Evolutionary conservation across 148 eudicot genomes (phyloP).

Genomic region (Vaccinium corymbosum): DNA sequence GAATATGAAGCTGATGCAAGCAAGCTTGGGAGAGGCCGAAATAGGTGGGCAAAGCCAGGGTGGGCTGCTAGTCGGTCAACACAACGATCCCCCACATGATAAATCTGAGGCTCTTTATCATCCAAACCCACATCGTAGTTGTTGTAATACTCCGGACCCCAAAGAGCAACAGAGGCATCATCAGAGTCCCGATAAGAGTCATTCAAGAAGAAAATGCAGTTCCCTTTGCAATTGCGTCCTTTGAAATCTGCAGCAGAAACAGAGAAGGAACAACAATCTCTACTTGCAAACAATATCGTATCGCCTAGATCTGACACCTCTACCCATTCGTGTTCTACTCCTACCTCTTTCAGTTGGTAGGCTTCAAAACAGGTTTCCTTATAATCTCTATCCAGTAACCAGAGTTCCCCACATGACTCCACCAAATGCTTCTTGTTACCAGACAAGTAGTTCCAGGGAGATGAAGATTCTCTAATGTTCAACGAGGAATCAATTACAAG

Average conservation of each 20-base stretch:
- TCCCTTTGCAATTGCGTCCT: background rate
- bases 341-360: background rate
- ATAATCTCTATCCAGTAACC: too few relatives aligned
- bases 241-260: background rate
- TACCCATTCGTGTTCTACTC: background rate
- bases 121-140: background rate
- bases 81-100: background rate
- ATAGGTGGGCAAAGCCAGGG: too few relatives aligned
- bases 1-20: background rate
- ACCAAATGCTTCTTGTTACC: background rate
- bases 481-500: background rate
- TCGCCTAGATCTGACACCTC: background rate
- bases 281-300: background rate
- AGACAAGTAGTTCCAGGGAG: background rate
- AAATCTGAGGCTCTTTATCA: background rate
- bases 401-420: background rate
- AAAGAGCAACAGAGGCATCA: background rate
- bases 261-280: background rate
- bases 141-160: too few relatives aligned
- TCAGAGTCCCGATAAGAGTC: background rate
- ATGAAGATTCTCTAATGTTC: background rate
- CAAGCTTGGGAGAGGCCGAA: too few relatives aligned
- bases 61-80: background rate
- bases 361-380: too few relatives aligned
- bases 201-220: background rate